Conservation (phyloP, 345 rosid genomes). For the Brassica rapa region DNA sequence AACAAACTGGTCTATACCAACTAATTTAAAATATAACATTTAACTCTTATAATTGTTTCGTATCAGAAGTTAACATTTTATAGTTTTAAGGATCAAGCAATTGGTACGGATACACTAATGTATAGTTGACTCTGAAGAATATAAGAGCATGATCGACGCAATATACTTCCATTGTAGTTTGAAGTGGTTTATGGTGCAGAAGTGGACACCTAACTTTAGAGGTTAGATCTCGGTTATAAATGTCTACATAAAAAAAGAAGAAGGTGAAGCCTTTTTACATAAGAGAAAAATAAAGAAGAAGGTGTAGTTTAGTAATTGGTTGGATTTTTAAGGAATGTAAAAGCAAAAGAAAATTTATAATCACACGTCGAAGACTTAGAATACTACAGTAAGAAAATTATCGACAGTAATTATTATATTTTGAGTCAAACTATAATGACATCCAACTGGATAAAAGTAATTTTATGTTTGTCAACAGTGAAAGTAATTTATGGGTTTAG, state of each 20-base stretch:
- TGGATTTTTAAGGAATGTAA: background rate
- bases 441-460: background rate
- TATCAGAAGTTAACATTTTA: background rate
- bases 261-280: background rate
- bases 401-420: background rate
- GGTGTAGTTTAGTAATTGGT: background rate
- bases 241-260: background rate
- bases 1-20: background rate
- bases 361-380: background rate
- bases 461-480: background rate
- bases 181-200: background rate
- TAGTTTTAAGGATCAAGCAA: background rate
- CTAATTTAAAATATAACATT: background rate
- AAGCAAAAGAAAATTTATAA: background rate
- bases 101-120: background rate
- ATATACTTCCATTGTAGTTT: background rate
- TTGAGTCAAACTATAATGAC: background rate
- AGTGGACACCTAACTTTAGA: conserved; percentile 1
- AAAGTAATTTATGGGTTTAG: background rate
- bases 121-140: background rate
- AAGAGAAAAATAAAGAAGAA: background rate
- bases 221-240: background rate
- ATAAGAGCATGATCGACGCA: background rate
- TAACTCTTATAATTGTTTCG: background rate
- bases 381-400: background rate